phyloP scores from a whole-genome alignment of 768 basidiomycete genomes.

The Strobilomyces confusus region DNA sequence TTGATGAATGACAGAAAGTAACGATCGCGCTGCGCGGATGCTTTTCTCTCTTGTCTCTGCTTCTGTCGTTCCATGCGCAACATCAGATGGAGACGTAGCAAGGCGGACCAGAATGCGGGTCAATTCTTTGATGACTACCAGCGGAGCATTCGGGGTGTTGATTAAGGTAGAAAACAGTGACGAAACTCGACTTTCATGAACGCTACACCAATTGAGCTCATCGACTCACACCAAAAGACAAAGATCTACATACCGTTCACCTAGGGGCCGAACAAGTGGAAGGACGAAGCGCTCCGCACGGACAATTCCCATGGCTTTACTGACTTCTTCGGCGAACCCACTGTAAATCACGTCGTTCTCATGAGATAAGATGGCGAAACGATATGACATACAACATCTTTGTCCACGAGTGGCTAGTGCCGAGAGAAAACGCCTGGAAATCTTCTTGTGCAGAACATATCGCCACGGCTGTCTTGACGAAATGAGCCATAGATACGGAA shows the following conservation, averaged over 20 bases:
- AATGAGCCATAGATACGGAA: constrained; percentile 50
- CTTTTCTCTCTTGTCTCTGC: constrained; percentile 7
- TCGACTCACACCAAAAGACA: neutral
- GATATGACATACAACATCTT: constrained; percentile 44
- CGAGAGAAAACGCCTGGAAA: constrained; percentile 42
- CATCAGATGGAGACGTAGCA: constrained; percentile 7
- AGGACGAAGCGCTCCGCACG: constrained; percentile 56
- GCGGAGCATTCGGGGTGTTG: constrained; percentile 21
- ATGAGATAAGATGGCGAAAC: neutral
- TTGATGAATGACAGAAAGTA: constrained; percentile 62
- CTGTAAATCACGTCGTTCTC: constrained; percentile 27
- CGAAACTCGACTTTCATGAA: constrained; percentile 28
- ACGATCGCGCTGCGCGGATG: constrained; percentile 18
- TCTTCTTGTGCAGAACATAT: constrained; percentile 62
- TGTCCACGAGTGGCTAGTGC: constrained; percentile 38
- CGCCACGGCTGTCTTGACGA: constrained; percentile 61
- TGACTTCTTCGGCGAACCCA: constrained; percentile 44
- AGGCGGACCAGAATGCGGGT: constrained; percentile 22
- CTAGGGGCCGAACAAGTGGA: constrained; percentile 45
- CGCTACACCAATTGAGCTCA: constrained; percentile 20
- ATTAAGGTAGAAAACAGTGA: constrained; percentile 31
- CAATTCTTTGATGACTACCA: constrained; percentile 19
- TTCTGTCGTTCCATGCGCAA: neutral
- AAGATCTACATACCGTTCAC: constrained; percentile 35
- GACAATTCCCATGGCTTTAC: constrained; percentile 40